Evolutionary conservation across 2,329 filamentous ascomycete genomes (phyloP).

Genomic region (Aureobasidium sp.): DNA sequence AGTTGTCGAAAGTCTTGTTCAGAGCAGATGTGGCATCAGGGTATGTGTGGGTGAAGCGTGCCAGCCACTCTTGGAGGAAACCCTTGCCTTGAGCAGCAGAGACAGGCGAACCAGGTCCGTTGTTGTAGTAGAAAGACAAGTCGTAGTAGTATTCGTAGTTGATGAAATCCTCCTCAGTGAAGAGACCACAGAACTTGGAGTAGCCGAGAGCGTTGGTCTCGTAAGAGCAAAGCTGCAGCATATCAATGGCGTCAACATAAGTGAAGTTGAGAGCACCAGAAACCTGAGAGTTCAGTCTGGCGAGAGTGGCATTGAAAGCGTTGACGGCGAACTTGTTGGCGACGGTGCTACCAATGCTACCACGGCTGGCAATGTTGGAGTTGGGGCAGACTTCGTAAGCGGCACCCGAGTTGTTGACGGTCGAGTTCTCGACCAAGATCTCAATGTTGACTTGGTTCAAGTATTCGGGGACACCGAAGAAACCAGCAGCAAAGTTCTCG

Average conservation of each 20-base stretch:
- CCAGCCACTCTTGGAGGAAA: slow-evolving; percentile 6
- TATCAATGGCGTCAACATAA: not conserved
- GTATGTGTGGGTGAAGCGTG: slow-evolving; percentile 9
- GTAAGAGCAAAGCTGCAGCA: slow-evolving; percentile 7
- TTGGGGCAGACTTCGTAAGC: slow-evolving; percentile 6
- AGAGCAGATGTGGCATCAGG: not conserved
- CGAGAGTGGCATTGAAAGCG: slow-evolving; percentile 7
- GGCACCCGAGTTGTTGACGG: slow-evolving; percentile 7
- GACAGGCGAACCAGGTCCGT: slow-evolving; percentile 6
- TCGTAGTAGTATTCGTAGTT: slow-evolving; percentile 12
- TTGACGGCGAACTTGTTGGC: not conserved
- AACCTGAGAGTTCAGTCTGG: slow-evolving; percentile 6
- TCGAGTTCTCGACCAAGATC: slow-evolving; percentile 6
- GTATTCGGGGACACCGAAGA: slow-evolving; percentile 8
- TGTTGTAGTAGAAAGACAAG: slow-evolving; percentile 11
- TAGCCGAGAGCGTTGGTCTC: slow-evolving; percentile 9
- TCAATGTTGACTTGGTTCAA: slow-evolving; percentile 10
- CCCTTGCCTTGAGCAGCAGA: slow-evolving; percentile 4
- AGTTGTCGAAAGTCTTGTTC: slow-evolving; percentile 5
- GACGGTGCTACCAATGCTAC: slow-evolving; percentile 5
- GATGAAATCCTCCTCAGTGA: slow-evolving; percentile 3
- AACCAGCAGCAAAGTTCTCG: slow-evolving; percentile 9
- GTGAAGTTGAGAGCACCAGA: slow-evolving; percentile 9
- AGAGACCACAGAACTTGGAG: slow-evolving; percentile 7
- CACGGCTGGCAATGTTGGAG: slow-evolving; percentile 6